A percentile compares a stretch with the other conserved stretches of the same genome.
Evolutionary conservation across 805 yeast genomes (phyloP).

Genomic region (Blastobotrys chiropterorum): DNA sequence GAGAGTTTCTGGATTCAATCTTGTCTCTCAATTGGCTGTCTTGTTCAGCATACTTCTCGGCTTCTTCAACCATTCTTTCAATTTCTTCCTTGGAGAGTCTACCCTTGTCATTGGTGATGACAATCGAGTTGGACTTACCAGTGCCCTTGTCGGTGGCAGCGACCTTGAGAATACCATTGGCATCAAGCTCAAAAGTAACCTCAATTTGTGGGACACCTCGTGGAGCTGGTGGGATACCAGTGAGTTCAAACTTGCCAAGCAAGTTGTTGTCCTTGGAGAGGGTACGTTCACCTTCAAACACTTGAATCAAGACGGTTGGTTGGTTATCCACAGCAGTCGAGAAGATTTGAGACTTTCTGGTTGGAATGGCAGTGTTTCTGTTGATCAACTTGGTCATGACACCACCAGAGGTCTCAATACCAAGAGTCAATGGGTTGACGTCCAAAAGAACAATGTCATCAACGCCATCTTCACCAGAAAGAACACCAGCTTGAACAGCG

Average conservation of each 20-base stretch:
- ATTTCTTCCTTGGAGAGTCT: conserved; percentile 90
- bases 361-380: conserved; percentile 93
- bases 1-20: conserved; percentile 80
- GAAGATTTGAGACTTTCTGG: conserved; percentile 90
- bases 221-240: conserved; percentile 86
- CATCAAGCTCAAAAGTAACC: conserved; percentile 82
- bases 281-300: conserved; percentile 94
- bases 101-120: conserved; percentile 91
- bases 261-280: conserved; percentile 88
- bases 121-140: conserved; percentile 84
- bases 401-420: conserved; percentile 97
- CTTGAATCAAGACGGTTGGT: conserved; percentile 91
- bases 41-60: conserved; percentile 89
- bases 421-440: conserved; percentile 89
- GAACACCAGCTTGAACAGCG: conserved; percentile 97
- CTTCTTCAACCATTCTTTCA: conserved; percentile 96
- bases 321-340: conserved; percentile 96
- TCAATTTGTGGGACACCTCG: conserved; percentile 89
- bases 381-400: conserved; percentile 93
- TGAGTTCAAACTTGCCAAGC: conserved; percentile 79
- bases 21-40: conserved; percentile 77
- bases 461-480: conserved; percentile 91
- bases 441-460: conserved; percentile 85
- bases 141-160: conserved; percentile 90
- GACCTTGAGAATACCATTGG: conserved; percentile 82